Evolutionary conservation across 1,139 yeast species (phyloP).

Genomic region (Scheffersomyces titani): DNA sequence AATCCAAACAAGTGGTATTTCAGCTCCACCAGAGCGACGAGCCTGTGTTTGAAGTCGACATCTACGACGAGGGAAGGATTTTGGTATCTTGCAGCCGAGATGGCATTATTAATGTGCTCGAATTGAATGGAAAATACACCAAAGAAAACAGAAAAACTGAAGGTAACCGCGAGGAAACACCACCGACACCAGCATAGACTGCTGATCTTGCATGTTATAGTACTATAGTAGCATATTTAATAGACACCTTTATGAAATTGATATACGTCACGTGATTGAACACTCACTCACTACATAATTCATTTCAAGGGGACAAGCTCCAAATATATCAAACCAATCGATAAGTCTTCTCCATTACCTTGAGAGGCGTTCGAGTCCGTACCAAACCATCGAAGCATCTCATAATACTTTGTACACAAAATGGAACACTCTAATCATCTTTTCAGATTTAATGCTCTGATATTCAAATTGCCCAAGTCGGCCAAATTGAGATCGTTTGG

Average conservation of each 20-base stretch:
- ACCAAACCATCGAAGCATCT: background rate
- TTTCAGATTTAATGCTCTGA: slow-evolving; percentile 52
- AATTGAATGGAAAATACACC: slow-evolving; percentile 15
- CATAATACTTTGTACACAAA: background rate
- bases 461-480: slow-evolving; percentile 64
- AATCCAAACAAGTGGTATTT: slow-evolving; percentile 55
- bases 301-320: background rate
- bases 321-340: background rate
- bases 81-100: slow-evolving; percentile 40
- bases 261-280: background rate
- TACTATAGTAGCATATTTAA: background rate
- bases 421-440: slow-evolving; percentile 40
- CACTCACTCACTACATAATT: background rate
- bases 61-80: slow-evolving; percentile 31
- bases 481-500: slow-evolving; percentile 73
- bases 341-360: background rate
- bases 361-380: background rate
- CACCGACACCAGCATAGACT: slow-evolving; percentile 1
- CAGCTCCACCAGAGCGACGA: slow-evolving; percentile 27
- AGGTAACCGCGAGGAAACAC: slow-evolving; percentile 3
- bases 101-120: slow-evolving; percentile 27
- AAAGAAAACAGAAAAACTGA: background rate
- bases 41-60: slow-evolving; percentile 54
- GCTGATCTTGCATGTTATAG: background rate
- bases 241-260: background rate